Evolutionary conservation across 768 basidiomycete genomes (phyloP).

Genomic region (Leucosporidium creatinivorum): DNA sequence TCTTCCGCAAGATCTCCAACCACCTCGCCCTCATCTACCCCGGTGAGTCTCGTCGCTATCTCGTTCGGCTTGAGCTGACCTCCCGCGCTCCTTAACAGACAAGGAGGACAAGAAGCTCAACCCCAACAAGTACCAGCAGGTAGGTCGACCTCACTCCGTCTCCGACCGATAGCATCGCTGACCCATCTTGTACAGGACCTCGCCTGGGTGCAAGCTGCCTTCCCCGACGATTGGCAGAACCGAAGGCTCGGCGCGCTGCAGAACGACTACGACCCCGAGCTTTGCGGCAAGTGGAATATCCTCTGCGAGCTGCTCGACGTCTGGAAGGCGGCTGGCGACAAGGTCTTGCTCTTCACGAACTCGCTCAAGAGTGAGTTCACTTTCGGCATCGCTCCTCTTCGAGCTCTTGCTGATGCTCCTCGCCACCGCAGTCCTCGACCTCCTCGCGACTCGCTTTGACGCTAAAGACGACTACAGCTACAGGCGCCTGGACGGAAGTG

Average conservation of each 20-base stretch:
- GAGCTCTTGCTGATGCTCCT: background rate
- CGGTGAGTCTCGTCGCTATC: conserved; percentile 47
- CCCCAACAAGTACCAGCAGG: conserved; percentile 55
- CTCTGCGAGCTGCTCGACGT: conserved; percentile 62
- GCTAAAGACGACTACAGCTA: conserved; percentile 12
- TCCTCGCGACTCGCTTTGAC: conserved; percentile 28
- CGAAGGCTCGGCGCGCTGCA: conserved; percentile 49
- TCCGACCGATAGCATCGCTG: no score
- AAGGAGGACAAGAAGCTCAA: conserved; percentile 51
- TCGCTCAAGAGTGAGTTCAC: conserved; percentile 11
- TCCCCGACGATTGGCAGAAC: conserved; percentile 48
- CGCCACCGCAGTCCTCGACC: conserved; percentile 11
- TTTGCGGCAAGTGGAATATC: conserved; percentile 83
- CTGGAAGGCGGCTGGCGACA: conserved; percentile 60
- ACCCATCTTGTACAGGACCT: conserved; percentile 47
- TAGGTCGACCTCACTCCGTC: no score
- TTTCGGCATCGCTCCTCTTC: conserved; percentile 16
- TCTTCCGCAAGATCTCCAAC: conserved; percentile 81
- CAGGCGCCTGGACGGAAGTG: conserved; percentile 63
- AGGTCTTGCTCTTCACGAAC: conserved; percentile 90
- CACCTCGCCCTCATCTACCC: conserved; percentile 81
- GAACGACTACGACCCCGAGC: conserved; percentile 55
- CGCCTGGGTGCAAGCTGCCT: conserved; percentile 57
- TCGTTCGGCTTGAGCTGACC: background rate
- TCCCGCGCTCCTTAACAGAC: conserved; percentile 47